Base-by-base conservation (phyloP, 257 asterid species). In the Hygrophila difformis region DNA sequence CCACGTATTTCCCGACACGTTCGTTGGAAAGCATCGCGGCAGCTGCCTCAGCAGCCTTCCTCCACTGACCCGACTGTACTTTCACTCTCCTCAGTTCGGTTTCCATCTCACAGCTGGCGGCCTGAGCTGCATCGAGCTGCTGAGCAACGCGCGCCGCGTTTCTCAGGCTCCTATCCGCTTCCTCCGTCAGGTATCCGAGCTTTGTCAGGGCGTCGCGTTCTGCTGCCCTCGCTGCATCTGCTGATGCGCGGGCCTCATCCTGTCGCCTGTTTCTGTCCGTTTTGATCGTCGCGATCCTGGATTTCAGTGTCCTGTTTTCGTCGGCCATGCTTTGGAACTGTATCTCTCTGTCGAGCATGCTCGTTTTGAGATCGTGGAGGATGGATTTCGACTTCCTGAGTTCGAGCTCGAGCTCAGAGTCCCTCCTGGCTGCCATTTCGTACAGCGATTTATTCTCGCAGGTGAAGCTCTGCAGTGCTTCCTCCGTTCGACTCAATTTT, bases 41-140 rank as follows among this genome's bases (percentile, higher is more conserved):
- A 34, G 98, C 98, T 0, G 91, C 92, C 69, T 85, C 94, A 0
- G 98, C 96, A 7, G 98, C 96, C 61, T 91, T 91, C 60, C 96
- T 79, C 96, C 96, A 91, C 55, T 91, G 98, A 59, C 82, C 98
- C 0, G 93, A 71, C 47, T 86, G 98, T 56, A 91, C 94, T 51
- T 79, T 91, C 62, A 91, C 49, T 57, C 75, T 76, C 69, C 86
- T 76, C 35, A 91, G 35, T 48, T 91, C 96, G 5, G 77, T 75
- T 62, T 91, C 98, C 78, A 85, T 63, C 47, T 86, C 93, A 0
- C 67, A 53, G 67, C 62, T 74, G 18, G 86, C 74, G 12, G 76
- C 75, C 60, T 77, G 97, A 17, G 91, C 83, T 38, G 94, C 87
- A 54, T 79, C 79, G 10, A 89, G 77, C 81, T 85, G 75, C 53